Base-by-base conservation (phyloP, 2,329 filamentous ascomycete species). In the Botrytis elliptica region DNA sequence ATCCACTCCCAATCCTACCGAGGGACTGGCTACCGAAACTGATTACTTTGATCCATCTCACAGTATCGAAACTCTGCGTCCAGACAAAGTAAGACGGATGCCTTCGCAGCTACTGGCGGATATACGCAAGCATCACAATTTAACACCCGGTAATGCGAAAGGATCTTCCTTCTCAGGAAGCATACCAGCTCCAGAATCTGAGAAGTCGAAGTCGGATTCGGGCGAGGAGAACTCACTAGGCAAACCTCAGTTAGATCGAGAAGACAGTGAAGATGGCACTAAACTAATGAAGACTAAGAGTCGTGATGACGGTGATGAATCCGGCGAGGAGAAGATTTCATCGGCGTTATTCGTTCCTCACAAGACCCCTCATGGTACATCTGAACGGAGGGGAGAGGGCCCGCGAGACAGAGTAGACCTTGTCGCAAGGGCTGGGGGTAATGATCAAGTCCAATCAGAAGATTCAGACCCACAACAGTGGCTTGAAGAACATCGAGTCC, bases 301-400 rank as follows among this genome's bases (percentile, higher is more conserved):
- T 69, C 65, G 70, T 40, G 79, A 81, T 33, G 86, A 88, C 38
- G 87, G 88, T 66, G 85, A 87, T 44, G 86, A 88, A 72, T 94
- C 92, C 22, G 91, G 93, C 74, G 90, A 93, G 81, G 93, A 96
- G 81, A 93, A 95, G 82, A 94, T 96, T 75, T 94, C 92, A n/a
- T 95, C 92, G 46, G 93, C 93, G 38, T 86, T 94, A 59, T 96
- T 96, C 81, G 86, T 94, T 66, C 93, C 93, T 60, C 93, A 95
- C 84, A 90, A 93, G 78, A 87, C 86, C 38, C 77, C 79, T 62
- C 79, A 86, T 74, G 80, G 86, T 64, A 82, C 82, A 42, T 79
- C 83, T 16, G 84, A 85, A 62, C 82, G 74, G 8, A 70, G 74
- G 33, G 73, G 73, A 40, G 72, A 74, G 40, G 72, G 59, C 6